Conservation (phyloP, 192 early-diverging fungal genomes). For the Entomortierella parvispora region DNA sequence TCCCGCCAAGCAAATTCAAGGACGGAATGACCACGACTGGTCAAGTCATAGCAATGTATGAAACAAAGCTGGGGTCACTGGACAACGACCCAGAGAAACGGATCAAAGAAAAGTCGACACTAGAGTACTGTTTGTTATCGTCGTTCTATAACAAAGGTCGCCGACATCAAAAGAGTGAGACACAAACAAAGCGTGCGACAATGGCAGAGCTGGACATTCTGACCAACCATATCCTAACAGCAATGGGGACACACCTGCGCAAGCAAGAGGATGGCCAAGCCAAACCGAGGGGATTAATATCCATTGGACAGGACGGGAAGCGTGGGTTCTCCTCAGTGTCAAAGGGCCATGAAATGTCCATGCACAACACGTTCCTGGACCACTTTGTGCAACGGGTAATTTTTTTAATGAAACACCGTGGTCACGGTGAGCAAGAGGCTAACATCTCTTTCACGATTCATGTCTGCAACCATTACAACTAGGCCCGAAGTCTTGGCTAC, state of each 20-base stretch:
- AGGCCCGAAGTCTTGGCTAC: conserved; percentile 6
- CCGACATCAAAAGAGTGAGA: background rate
- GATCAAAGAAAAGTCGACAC: background rate
- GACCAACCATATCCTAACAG: background rate
- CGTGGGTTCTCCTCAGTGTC: background rate
- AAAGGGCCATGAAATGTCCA: background rate
- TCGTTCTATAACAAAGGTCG: background rate
- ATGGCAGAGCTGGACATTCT: background rate
- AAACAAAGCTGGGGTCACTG: background rate
- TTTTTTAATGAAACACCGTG: background rate
- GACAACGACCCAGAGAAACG: background rate
- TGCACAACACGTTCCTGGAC: background rate
- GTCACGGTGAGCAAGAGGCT: background rate
- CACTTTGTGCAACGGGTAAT: conserved; percentile 1
- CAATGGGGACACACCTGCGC: background rate
- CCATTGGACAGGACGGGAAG: background rate
- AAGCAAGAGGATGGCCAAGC: background rate
- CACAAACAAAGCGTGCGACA: background rate
- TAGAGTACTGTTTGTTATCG: background rate
- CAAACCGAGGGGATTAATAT: background rate
- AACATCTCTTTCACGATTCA: background rate
- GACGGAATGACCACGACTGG: no score
- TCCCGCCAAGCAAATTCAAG: no score
- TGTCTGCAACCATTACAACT: no score
- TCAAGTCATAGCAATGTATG: background rate